Base-by-base conservation (phyloP, 495 filamentous ascomycete genomes). In the Penicillium pancosmium region DNA sequence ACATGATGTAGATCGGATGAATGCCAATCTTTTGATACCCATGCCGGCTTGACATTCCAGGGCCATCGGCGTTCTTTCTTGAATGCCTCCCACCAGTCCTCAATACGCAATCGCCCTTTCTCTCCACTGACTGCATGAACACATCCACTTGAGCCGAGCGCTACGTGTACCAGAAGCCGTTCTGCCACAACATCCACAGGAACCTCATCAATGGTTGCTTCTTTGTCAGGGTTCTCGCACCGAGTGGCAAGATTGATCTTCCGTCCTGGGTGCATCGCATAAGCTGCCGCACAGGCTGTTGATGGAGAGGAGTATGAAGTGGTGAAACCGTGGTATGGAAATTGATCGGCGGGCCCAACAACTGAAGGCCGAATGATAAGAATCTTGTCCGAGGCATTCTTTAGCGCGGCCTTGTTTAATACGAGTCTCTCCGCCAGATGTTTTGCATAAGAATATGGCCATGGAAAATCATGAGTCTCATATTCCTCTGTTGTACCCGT, bases 161-260 rank as follows among this genome's bases (percentile, higher is more conserved):
- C 69, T 5, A 66, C 53, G 55, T 75, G 73, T 4, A 63, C 57
- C 1, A 73, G 55, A 0, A 66, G 49, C 19, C 69, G 54, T 40
- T 73, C 71, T 1, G 61, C 71, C 0, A 73, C 73, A 0, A 73
- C 66, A 47, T 75, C 73, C 12, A 75, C 66, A 3, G 71, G 71
- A 8, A 75, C 69, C 46, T 73, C 71, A 33, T 75, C 73, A 23
- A 68, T 63, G 1, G 64, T 69, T 2, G 62, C 58, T 10, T 74
- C 61, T 38, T 54, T n/a, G 1, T 66, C 54, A 2, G 72, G 72
- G 8, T 71, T 50, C 19, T 62, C 16, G 27, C 51, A 63, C 31
- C 64, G 48, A 0, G 68, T 60, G 8, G 64, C 27, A 0, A 68
- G 53, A 1, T n/a, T 12, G 2, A 72, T 69, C 27, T 53, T 60